Conservation (phyloP, 2,329 filamentous ascomycete species). For the Fusarium nelsonii region DNA sequence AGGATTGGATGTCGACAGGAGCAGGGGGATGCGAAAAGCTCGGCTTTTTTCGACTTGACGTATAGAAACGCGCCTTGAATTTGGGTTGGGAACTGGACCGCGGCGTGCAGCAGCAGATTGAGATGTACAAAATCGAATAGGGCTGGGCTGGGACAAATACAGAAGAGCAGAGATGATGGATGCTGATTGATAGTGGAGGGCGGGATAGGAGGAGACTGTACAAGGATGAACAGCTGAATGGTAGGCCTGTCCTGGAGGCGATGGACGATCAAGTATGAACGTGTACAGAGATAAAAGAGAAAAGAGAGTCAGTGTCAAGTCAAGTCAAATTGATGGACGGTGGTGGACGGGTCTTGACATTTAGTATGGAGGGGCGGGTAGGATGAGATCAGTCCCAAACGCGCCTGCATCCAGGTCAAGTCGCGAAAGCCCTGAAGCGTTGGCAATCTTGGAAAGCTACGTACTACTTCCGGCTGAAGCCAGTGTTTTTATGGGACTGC, state of each 20-base stretch:
- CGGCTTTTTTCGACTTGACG: conserved; percentile 32
- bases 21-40: conserved; percentile 29
- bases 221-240: conserved; percentile 5
- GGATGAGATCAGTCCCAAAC: conserved; percentile 42
- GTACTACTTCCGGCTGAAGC: conserved; percentile 23
- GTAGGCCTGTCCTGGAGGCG: conserved; percentile 13
- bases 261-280: conserved; percentile 34
- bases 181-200: conserved; percentile 13
- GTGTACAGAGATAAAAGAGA: conserved; percentile 30
- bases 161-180: conserved; percentile 8
- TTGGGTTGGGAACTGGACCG: conserved; percentile 17
- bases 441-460: conserved; percentile 32
- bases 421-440: conserved; percentile 24
- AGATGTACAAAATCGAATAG: conserved; percentile 13
- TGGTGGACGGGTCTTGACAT: conserved; percentile 31
- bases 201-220: neutral
- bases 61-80: conserved; percentile 40
- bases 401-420: conserved; percentile 39
- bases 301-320: conserved; percentile 25
- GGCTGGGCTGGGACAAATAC: conserved; percentile 3
- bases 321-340: conserved; percentile 24
- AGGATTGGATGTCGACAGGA: conserved; percentile 42
- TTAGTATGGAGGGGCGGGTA: conserved; percentile 45
- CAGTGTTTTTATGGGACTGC: conserved; percentile 26
- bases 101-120: conserved; percentile 18